phyloP scores from a whole-genome alignment of 768 basidiomycete species.

The Tricholoma saponaceum region DNA sequence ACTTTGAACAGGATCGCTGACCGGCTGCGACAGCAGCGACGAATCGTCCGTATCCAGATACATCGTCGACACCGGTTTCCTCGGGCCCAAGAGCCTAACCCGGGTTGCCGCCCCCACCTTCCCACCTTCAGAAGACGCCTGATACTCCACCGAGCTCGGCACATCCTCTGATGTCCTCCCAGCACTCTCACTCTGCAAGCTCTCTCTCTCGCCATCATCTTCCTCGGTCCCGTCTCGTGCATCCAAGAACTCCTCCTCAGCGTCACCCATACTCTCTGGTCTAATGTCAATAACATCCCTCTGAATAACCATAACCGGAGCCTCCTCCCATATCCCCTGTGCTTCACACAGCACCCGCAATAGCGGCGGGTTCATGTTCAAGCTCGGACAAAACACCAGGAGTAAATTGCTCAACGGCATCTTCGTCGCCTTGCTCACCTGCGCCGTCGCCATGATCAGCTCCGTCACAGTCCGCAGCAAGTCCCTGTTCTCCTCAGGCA shows the following conservation, averaged over 20 bases:
- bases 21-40: conserved; percentile 4
- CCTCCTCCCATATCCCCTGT: conserved; percentile 57
- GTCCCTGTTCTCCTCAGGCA: conserved; percentile 81
- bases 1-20: conserved; percentile 5
- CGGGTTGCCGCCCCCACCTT: conserved; percentile 11
- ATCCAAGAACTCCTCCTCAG: conserved; percentile 21
- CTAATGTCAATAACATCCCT: conserved; percentile 25
- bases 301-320: conserved; percentile 28
- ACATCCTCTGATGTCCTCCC: conserved; percentile 25
- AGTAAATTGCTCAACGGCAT: conserved; percentile 92
- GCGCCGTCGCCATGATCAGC: conserved; percentile 73
- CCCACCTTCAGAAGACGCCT: conserved; percentile 30
- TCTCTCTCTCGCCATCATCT: conserved; percentile 19
- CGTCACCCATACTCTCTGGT: conserved; percentile 15
- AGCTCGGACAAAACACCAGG: conserved; percentile 82
- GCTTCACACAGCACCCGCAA: conserved; percentile 72
- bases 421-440: conserved; percentile 68
- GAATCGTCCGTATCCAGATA: conserved; percentile 29
- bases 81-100: conserved; percentile 6
- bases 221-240: conserved; percentile 23
- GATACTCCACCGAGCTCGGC: conserved; percentile 29
- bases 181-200: conserved; percentile 19
- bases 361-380: conserved; percentile 73
- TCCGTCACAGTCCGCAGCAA: conserved; percentile 79
- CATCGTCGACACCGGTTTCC: conserved; percentile 30